phyloP scores from a whole-genome alignment of 2,329 filamentous ascomycete species.

The Zelopaecilomyces penicillatus region DNA sequence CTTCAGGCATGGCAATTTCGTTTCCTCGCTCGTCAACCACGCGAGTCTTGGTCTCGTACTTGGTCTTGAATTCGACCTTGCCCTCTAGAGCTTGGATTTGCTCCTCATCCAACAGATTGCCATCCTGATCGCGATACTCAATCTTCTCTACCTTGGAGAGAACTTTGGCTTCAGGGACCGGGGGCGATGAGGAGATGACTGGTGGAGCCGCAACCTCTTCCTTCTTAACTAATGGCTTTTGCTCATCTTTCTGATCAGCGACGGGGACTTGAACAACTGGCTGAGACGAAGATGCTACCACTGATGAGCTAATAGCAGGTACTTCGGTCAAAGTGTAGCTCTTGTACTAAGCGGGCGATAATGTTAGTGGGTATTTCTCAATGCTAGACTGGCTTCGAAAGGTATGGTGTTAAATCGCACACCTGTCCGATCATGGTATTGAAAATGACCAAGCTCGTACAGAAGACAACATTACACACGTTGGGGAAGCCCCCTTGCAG shows the following conservation, averaged over 20 bases:
- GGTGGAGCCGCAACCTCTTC: constrained; percentile 16
- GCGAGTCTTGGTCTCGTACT: constrained; percentile 88
- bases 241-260: constrained; percentile 12
- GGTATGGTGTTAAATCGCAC: neutral
- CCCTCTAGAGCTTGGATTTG: constrained; percentile 79
- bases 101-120: constrained; percentile 76
- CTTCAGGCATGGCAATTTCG: constrained; percentile 49
- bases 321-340: constrained; percentile 15
- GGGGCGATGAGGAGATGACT: constrained; percentile 41
- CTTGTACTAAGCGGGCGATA: constrained; percentile 29
- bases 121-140: constrained; percentile 91
- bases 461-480: constrained; percentile 8
- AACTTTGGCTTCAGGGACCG: constrained; percentile 40
- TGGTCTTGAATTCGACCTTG: constrained; percentile 91
- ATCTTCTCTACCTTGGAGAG: constrained; percentile 66
- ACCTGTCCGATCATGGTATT: constrained; percentile 7
- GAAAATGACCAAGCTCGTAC: constrained; percentile 2
- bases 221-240: constrained; percentile 18
- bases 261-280: constrained; percentile 9
- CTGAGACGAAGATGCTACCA: constrained; percentile 20
- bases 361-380: constrained; percentile 11
- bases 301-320: constrained; percentile 17
- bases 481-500: constrained; percentile 25
- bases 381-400: no score
- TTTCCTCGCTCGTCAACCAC: constrained; percentile 74